These are phyloP conservation scores for Cucumis hystrix DNA, from an alignment of 306 rosid genomes.

Conservation along the genomic window DNA sequence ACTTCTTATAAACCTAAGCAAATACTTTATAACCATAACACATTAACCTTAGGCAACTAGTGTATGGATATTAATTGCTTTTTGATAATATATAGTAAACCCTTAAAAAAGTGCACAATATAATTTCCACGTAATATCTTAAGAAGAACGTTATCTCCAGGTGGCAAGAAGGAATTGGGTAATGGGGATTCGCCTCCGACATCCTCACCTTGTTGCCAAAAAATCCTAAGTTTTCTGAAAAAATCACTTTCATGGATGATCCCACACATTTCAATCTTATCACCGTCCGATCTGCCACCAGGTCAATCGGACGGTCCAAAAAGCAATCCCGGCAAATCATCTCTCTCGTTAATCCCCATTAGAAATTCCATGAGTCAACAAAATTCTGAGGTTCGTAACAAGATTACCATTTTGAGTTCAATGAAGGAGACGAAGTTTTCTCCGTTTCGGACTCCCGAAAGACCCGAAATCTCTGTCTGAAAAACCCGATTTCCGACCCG, in stretches of 20 bases:
- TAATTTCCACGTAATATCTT: neutral
- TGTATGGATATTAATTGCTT: too few species aligned
- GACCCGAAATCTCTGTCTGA: neutral
- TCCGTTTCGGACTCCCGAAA: neutral
- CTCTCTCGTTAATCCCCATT: neutral
- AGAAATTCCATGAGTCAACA: neutral
- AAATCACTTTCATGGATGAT: neutral
- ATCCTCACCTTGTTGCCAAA: neutral
- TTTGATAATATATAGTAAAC: too few species aligned
- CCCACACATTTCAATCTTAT: neutral
- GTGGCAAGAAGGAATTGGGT: neutral
- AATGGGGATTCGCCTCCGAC: neutral
- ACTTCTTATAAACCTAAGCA: too few species aligned
- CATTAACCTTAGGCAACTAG: too few species aligned
- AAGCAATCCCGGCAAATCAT: neutral
- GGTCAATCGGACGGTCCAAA: neutral
- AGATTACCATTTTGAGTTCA: conserved; percentile 3
- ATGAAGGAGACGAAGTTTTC: conserved; percentile 11
- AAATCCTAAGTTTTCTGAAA: neutral
- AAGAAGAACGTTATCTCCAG: neutral
- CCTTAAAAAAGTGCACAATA: too few species aligned
- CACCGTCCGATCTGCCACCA: neutral
- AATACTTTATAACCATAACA: too few species aligned
- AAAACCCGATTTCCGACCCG: neutral
- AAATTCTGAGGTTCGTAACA: neutral